phyloP scores from a whole-genome alignment of 2,329 filamentous ascomycete genomes.

The Chrysoporthe austroafricana region DNA sequence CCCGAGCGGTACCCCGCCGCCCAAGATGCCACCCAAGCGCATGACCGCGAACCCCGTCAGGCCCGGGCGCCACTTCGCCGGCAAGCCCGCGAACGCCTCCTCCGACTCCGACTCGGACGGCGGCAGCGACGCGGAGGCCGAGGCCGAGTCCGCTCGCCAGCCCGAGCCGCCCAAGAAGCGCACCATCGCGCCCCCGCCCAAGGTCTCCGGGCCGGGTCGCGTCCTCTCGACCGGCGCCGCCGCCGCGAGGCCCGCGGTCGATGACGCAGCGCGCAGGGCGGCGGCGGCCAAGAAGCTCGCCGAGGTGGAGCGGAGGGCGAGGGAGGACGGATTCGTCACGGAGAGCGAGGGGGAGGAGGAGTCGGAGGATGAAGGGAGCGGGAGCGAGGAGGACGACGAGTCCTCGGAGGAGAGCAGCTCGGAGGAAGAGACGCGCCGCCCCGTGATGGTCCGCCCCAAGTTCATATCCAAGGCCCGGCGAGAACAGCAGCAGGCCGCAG shows the following conservation, averaged over 20 bases:
- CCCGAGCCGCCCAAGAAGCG: constrained; percentile 35
- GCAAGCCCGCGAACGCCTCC: constrained; percentile 68
- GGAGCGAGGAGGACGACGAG: constrained; percentile 39
- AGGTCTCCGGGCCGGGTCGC: constrained; percentile 58
- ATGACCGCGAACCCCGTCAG: constrained; percentile 92
- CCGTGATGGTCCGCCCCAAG: constrained; percentile 65
- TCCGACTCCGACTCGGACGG: constrained; percentile 55
- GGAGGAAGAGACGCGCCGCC: constrained; percentile 61
- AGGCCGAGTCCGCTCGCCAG: constrained; percentile 31
- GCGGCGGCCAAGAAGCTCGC: constrained; percentile 48
- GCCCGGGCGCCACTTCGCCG: constrained; percentile 81
- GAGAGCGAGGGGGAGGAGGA: constrained; percentile 52
- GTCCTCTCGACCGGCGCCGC: constrained; percentile 51
- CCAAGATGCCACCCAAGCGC: constrained; percentile 70
- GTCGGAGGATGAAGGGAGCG: constrained; percentile 39
- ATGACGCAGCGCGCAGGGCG: constrained; percentile 50
- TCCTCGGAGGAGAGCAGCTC: constrained; percentile 49
- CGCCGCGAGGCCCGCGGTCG: constrained; percentile 49
- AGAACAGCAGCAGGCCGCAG: constrained; percentile 9
- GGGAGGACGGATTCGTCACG: constrained; percentile 67
- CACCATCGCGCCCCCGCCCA: constrained; percentile 58
- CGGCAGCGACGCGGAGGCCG: constrained; percentile 41
- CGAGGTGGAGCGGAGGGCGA: constrained; percentile 54
- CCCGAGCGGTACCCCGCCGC: background rate
- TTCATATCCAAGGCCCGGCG: constrained; percentile 61